Base-by-base conservation (phyloP, 2,329 filamentous ascomycete genomes). In the Eutypella sp. region DNA sequence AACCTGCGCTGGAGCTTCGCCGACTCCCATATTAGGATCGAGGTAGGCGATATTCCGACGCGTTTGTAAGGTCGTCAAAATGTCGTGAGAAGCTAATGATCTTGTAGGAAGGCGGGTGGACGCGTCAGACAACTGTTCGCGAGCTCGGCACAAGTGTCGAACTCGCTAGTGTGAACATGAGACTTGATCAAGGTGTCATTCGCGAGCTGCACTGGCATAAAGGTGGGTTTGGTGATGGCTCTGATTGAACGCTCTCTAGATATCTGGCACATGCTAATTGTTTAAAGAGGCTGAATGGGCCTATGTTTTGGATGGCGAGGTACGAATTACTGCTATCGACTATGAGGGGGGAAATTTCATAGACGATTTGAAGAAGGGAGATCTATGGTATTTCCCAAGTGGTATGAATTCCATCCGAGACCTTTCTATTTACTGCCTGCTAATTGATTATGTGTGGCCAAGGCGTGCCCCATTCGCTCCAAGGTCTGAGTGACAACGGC, bases 171-270 rank as follows among this genome's bases (percentile, higher is more conserved):
- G 86, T 89, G 45, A 88, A 90, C 62, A 90, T 90, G 86, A 78
- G 85, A 10, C 78, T 90, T 3, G 85, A 84, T 33, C 68, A 79
- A 51, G 84, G 85, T 29, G 85, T 84, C 25, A 87, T 87, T 55
- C 82, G 86, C 23, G 86, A 90, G 62, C 72, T 90, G 8, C 86
- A 90, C 60, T 90, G 86, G 86, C 86, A 90, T 70, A 87, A 86
- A n/a, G n/a, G n/a, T n/a, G n/a, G n/a, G n/a, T n/a, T n/a, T n/a
- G n/a, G n/a, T n/a, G n/a, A n/a, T n/a, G n/a, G n/a, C n/a, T n/a
- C n/a, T n/a, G n/a, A n/a, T n/a, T n/a, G n/a, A n/a, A n/a, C n/a
- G n/a, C n/a, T n/a, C n/a, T n/a, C n/a, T n/a, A n/a, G n/a, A n/a
- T n/a, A n/a, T n/a, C n/a, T n/a, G n/a, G n/a, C n/a, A n/a, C n/a